phyloP scores from a whole-genome alignment of 495 filamentous ascomycete species.

The Hypoxylon lienhwacheense region DNA sequence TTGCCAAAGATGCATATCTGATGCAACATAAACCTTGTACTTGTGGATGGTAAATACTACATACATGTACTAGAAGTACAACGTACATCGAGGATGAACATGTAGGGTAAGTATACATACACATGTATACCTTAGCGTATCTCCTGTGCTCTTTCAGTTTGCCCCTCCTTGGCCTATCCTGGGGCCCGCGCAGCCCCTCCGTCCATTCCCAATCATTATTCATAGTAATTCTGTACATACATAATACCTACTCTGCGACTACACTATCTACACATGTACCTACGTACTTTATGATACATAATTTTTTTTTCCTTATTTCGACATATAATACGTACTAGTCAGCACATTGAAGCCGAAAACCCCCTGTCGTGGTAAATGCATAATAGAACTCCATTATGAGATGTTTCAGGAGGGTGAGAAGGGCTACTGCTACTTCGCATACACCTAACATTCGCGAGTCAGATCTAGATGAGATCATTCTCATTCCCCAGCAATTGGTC shows the following conservation, averaged over 20 bases:
- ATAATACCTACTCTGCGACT: slow-evolving; percentile 17
- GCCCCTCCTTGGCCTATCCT: slow-evolving; percentile 22
- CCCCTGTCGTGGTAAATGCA: slow-evolving; percentile 20
- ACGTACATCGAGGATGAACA: no score
- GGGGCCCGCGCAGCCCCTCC: slow-evolving; percentile 17
- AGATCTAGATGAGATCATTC: slow-evolving; percentile 31
- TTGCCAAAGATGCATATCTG: slow-evolving; percentile 1
- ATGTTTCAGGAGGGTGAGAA: slow-evolving; percentile 24
- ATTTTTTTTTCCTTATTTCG: slow-evolving; percentile 32
- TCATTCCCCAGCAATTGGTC: slow-evolving; percentile 10
- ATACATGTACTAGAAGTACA: no score
- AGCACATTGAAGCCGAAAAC: slow-evolving; percentile 29
- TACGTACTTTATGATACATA: no score
- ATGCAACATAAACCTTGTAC: neutral
- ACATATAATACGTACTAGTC: no score
- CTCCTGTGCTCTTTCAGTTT: slow-evolving; percentile 5
- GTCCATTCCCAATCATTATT: neutral
- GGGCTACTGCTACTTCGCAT: neutral
- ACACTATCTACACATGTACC: no score
- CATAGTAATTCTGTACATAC: no score
- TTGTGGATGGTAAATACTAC: neutral
- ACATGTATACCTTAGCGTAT: slow-evolving; percentile 17
- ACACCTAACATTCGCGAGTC: slow-evolving; percentile 11
- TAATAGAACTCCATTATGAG: slow-evolving; percentile 4
- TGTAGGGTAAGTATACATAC: no score